Evolutionary conservation across 2,329 filamentous ascomycete genomes (phyloP), one percentile per base, ranked within the genome.

Genomic region (Nigrospora osmanthi): DNA sequence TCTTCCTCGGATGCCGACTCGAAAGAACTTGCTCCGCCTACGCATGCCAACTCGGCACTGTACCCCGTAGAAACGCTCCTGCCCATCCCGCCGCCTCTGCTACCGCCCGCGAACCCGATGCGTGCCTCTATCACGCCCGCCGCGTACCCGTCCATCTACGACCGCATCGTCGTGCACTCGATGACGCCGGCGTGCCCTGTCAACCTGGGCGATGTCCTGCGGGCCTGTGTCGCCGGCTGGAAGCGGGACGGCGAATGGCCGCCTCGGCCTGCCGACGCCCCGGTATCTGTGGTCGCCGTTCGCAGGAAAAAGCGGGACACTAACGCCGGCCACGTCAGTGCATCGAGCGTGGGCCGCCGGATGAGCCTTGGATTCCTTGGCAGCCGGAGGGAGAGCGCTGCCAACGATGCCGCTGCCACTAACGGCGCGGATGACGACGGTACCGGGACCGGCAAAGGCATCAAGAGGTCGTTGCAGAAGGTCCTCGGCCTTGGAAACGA

Each of bases 231-330:
- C 1, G 76, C 85, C 28, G 91, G 91, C 37, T 96, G 91, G 91
- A 95, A 94, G 64, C 77, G 87, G 35, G 88, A 93, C 56, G 90
- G 89, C 14, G 88, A 95, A 63, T 97, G 91, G 91, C 90, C 91
- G 5, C 88, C 87, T 1, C 80, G 78, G 53, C 62, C 73, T 0
- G 67, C 68, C 15, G 57, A 74, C 39, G 54, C 71, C 57, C 61
- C 72, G 50, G 66, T 53, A 44, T 64, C 56, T 48, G 63, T 53
- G 11, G 57, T 67, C 4, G 64, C 62, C 3, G 57, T 63, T 11
- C 64, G 65, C 35, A 71, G 65, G 53, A 71, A 63, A 59, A 71
- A 65, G 51, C 30, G 50, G 48, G 33, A 47, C 30, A 49, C 34
- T 28, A 43, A 43, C 36, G 42, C 49, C n/a, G 47, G 47, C 15